Percentiles rank a stretch among this genome's conserved stretches.
phyloP scores from a whole-genome alignment of 2,329 filamentous ascomycete genomes.

The Leptoxyphium fumago region DNA sequence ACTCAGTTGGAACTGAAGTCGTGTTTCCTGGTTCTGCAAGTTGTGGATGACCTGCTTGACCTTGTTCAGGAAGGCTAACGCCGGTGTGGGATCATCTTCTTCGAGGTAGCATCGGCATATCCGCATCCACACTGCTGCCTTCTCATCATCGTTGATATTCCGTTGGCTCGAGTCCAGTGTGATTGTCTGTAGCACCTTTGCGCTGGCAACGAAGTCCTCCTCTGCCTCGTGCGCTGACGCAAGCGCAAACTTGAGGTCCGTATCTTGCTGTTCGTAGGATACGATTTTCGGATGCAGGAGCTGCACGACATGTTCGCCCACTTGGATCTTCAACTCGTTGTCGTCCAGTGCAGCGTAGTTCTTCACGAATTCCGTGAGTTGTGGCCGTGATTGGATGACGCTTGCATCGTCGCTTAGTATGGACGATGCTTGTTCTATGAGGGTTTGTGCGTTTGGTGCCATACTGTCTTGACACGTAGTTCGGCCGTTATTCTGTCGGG shows the following conservation, averaged over 20 bases:
- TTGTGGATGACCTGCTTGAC: conserved; percentile 83
- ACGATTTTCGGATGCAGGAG: conserved; percentile 51
- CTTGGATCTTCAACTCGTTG: conserved; percentile 55
- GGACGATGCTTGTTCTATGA: conserved; percentile 18
- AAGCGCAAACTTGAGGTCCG: conserved; percentile 61
- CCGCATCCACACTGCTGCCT: conserved; percentile 76
- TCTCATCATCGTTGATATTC: conserved; percentile 65
- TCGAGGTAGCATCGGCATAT: conserved; percentile 92
- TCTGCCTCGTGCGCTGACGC: conserved; percentile 70
- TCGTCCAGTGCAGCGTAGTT: conserved; percentile 47
- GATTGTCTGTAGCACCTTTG: conserved; percentile 65
- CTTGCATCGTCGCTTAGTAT: conserved; percentile 56
- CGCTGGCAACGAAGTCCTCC: conserved; percentile 68
- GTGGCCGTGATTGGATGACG: conserved; percentile 58
- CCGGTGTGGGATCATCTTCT: conserved; percentile 74
- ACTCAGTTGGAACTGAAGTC: conserved; percentile 75
- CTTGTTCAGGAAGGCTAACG: conserved; percentile 81
- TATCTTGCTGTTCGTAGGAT: conserved; percentile 75
- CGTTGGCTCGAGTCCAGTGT: conserved; percentile 82
- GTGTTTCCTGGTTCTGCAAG: conserved; percentile 57
- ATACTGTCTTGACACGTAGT: neutral
- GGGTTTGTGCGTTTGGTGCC: neutral
- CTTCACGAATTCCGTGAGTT: conserved; percentile 52
- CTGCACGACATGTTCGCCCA: conserved; percentile 54
- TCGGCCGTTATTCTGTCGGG: no score